Evolutionary conservation across 495 filamentous ascomycete genomes (phyloP), one percentile per base, ranked within the genome.

Genomic region (Tuber umbilicatum): DNA sequence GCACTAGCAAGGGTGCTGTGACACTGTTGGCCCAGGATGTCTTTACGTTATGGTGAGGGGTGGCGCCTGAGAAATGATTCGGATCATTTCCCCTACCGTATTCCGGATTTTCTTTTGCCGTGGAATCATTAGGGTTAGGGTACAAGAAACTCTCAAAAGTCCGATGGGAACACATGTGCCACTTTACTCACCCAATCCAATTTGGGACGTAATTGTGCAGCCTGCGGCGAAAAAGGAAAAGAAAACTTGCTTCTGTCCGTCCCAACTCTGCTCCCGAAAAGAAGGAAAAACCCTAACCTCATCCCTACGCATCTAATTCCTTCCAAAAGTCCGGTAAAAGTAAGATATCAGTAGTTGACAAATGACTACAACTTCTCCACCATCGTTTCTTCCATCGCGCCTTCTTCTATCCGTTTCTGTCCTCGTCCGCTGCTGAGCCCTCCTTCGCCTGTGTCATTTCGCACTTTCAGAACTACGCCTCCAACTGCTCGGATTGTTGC

Each of bases 131-230:
- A 60, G 50, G 50, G 50, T 60, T 50, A 50, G 50, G 50, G 50
- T 60, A n/a, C 7, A n/a, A 31, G n/a, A 7, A 27, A 60, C 1
- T 27, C 10, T 12, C 50, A 60, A 64, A 64, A 35, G 55, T 64
- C 55, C 55, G 55, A 64, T 17, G 55, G 27, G 55, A 64, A 17
- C n/a, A 19, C 35, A 12, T 35, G 27, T 35, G 27, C 27, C 4
- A 35, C 55, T 12, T 3, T 9, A 12, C 23, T 1, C 55, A 2
- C 12, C n/a, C 27, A n/a, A 16, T 47, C 45, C 19, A n/a, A n/a
- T 64, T 31, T 35, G 55, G 55, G 55, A 64, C 14, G 55, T 64
- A 64, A 64, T 64, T 64, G 55, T 64, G 55, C 55, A 64, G 27
- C 27, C 27, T 40, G 39, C 39, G 10, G 39, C 39, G 3, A 40